A percentile compares a stretch with the other conserved stretches of the same genome.
These are phyloP conservation scores for Phytophthora foliorum DNA, from an alignment of 352 stramenopile genomes.

Conservation along the genomic window DNA sequence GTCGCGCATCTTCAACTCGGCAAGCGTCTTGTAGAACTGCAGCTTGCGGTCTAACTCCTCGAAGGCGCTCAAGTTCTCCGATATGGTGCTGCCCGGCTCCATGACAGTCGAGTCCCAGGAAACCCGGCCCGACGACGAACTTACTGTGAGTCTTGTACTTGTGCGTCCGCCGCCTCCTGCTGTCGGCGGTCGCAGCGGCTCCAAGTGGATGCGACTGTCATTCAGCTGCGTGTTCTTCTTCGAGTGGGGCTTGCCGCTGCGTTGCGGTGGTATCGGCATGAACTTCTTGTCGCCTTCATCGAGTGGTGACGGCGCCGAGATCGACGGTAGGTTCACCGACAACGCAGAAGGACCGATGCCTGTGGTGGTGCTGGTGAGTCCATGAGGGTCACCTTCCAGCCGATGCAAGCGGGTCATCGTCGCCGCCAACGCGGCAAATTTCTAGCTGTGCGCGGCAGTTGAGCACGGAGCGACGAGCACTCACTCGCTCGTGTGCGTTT, in stretches of 20 bases:
- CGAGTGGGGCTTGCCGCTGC: slow-evolving; percentile 46
- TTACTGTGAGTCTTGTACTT: slow-evolving; percentile 42
- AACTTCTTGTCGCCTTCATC: slow-evolving; percentile 40
- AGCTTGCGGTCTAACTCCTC: slow-evolving; percentile 54
- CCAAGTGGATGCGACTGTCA: slow-evolving; percentile 71
- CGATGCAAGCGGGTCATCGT: slow-evolving; percentile 35
- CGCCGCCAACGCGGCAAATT: slow-evolving; percentile 2
- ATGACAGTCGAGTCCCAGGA: slow-evolving; percentile 52
- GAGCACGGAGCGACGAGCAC: slow-evolving; percentile 5
- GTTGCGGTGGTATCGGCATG: slow-evolving; percentile 67
- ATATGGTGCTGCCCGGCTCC: slow-evolving; percentile 46
- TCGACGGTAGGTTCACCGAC: slow-evolving; percentile 62
- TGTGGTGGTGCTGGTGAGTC: slow-evolving; percentile 7
- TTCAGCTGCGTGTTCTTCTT: slow-evolving; percentile 65
- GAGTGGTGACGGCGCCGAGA: slow-evolving; percentile 39
- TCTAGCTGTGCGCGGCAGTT: slow-evolving; percentile 11
- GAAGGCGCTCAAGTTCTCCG: slow-evolving; percentile 47
- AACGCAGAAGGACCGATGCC: slow-evolving; percentile 8
- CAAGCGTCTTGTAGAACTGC: slow-evolving; percentile 69
- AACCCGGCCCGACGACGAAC: slow-evolving; percentile 53
- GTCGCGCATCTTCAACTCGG: slow-evolving; percentile 57
- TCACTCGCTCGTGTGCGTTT: slow-evolving; percentile 25
- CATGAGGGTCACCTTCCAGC: slow-evolving; percentile 18
- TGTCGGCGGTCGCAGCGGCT: slow-evolving; percentile 63
- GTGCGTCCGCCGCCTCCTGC: slow-evolving; percentile 22